A percentile compares a stretch with the other conserved stretches of the same genome.
These are phyloP conservation scores for Thielaviopsis ethacetica DNA, from an alignment of 2,329 filamentous ascomycete species.

Conservation along the genomic window DNA sequence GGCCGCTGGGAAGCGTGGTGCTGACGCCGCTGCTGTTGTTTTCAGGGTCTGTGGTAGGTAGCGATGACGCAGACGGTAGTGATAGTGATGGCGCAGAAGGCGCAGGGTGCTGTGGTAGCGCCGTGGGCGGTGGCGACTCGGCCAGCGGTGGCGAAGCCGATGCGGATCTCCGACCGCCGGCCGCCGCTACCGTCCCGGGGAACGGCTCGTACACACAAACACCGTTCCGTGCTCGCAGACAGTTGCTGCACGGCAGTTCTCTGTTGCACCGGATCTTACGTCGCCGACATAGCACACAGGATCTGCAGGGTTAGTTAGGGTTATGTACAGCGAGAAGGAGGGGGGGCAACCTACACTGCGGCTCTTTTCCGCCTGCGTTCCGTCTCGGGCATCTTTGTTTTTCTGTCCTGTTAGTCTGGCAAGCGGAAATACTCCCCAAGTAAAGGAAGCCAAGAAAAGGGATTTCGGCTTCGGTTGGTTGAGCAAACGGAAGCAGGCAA, in stretches of 20 bases:
- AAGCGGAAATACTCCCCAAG: not conserved
- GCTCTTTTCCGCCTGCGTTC: conserved; percentile 18
- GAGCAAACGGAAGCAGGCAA: too few species aligned
- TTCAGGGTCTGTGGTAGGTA: too few species aligned
- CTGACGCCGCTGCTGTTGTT: too few species aligned
- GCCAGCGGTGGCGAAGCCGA: too few species aligned
- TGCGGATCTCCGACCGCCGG: not conserved
- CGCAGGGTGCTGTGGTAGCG: too few species aligned
- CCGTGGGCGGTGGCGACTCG: too few species aligned
- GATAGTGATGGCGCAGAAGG: too few species aligned
- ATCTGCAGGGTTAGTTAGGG: conserved; percentile 15
- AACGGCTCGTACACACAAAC: conserved; percentile 16
- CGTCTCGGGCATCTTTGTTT: conserved; percentile 13
- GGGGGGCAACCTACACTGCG: conserved; percentile 15
- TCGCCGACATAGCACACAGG: conserved; percentile 25
- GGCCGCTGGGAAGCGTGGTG: too few species aligned
- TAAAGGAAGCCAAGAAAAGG: not conserved
- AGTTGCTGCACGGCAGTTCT: conserved; percentile 25
- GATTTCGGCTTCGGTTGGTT: too few species aligned
- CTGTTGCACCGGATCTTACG: conserved; percentile 29
- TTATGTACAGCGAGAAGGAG: not conserved
- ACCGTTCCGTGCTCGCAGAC: conserved; percentile 21
- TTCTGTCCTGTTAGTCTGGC: not conserved
- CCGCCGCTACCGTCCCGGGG: not conserved
- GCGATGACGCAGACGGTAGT: too few species aligned